Evolutionary conservation across 106 monocot species (phyloP), one percentile per base, ranked within the genome.

Genomic region (Dendrobium chrysotoxum): DNA sequence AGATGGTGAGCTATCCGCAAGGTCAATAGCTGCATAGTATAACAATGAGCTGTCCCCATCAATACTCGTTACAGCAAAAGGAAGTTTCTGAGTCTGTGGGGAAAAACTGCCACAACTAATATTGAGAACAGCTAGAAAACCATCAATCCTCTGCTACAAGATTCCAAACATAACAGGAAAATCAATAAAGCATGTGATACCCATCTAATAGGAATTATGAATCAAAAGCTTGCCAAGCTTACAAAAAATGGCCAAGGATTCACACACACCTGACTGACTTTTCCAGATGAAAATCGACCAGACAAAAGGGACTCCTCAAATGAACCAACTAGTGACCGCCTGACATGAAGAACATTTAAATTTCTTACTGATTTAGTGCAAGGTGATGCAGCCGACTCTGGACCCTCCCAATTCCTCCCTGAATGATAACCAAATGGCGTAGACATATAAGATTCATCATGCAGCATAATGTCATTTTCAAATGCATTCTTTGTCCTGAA

Each of bases 251-350:
- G 20, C 68, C 55, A 77, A 12, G 17, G 28, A 50, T 0, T 45
- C 53, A 73, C 40, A 67, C n/a, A 67, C n/a, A 93, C 95, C 91
- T 95, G 92, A 80, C 87, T 80, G 42, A 86, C 85, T 83, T 93
- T 91, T 38, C 87, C 86, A 80, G 85, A 91, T 2, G 83, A 89
- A 76, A 94, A 83, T 25, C 95, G 86, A 38, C 98, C 95, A 50
- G 98, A 95, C 79, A 98, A 85, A 67, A 98, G 98, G 45, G 94
- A 98, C 84, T 98, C 98, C 81, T 98, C 98, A 87, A 98, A 98
- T 50, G 98, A 98, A 78, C 98, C 98, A 84, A 98, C 84, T 40
- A 98, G 79, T n/a, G 98, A 98, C 78, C 98, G 85, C 82, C 95
- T 82, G 77, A 93, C 88, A 77, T 83, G 89, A 13, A 50, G 15